Base-by-base conservation (phyloP, 306 rosid species). In the Gastrolobium villosum region DNA sequence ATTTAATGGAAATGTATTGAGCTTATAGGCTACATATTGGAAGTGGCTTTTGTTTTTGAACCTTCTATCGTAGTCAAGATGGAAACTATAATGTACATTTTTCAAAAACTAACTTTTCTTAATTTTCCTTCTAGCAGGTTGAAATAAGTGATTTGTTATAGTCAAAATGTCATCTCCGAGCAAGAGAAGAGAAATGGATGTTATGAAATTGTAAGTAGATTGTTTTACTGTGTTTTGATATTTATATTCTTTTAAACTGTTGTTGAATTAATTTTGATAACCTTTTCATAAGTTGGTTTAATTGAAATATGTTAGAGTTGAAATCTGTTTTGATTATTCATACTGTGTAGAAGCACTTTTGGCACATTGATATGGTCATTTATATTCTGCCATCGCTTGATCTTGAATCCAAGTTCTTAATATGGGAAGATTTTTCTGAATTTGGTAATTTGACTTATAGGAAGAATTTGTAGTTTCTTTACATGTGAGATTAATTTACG, bases 101-200 rank as follows among this genome's bases (percentile, higher is more conserved):
- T 48, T 45, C 40, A 39, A 32, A 44, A 14, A 40, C 14, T 74
- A 79, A 81, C 69, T 63, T 68, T 68, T 26, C 13, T 73, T 48
- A 35, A 37, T 67, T 86, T 65, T 49, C 31, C 32, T 50, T 74
- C 39, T 71, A 36, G 72, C 91, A 89, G 96, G 89, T 82, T 83
- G 72, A 83, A 80, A 83, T 71, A 78, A 85, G 73, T 77, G 55
- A 55, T 75, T 78, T 76, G 36, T 44, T 74, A 6, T 61, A 45
- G 37, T 76, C 83, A 87, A 80, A 72, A 96, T 96, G 99, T 96
- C 98, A 81, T 96, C 99, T 85, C 99, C 98, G 79, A 93, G 98
- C 89, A 96, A 96, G 88, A 90, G 99, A 82, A 88, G 99, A 86
- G 99, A 96, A 76, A 93, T 96, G 97, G 99, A 96, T 88, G 99